A percentile compares a stretch with the other conserved stretches of the same genome.
Evolutionary conservation across 306 rosid genomes (phyloP).

Genomic region (Cyclanthera cordifolia): DNA sequence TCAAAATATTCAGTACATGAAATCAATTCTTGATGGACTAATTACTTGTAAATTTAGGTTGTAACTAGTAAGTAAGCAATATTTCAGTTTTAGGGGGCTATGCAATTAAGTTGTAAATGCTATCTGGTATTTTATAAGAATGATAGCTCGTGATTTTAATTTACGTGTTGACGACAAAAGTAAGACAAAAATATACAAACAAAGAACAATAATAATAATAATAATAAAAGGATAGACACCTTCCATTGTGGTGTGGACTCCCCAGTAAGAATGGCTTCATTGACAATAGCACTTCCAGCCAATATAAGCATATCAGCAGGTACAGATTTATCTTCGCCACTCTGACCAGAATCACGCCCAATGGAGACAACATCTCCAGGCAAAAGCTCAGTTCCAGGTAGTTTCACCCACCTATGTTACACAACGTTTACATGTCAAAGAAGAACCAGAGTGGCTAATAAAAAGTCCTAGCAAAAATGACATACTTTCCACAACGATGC

Average conservation of each 20-base stretch:
- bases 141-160: not conserved
- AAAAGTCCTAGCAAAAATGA: conserved; percentile 14
- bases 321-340: conserved; percentile 90
- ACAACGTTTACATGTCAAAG: conserved; percentile 2
- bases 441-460: conserved; percentile 4
- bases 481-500: conserved; percentile 96
- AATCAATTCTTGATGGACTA: not conserved
- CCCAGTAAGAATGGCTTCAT: conserved; percentile 99
- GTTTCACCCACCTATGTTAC: conserved; percentile 70
- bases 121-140: not conserved
- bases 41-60: not conserved
- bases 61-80: not conserved
- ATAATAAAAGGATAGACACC: conserved; percentile 41
- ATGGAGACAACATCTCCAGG: conserved; percentile 97
- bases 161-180: not conserved
- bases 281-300: conserved; percentile 92
- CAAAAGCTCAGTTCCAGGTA: conserved; percentile 81
- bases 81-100: not conserved
- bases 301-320: conserved; percentile 98
- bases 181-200: not conserved
- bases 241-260: conserved; percentile 99
- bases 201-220: conserved; percentile 4
- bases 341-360: conserved; percentile 73
- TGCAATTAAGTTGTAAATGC: not conserved
- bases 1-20: not conserved